Evolutionary conservation across 768 basidiomycete species (phyloP), one percentile per base, ranked within the genome.

Genomic region (Mycena epipterygia): DNA sequence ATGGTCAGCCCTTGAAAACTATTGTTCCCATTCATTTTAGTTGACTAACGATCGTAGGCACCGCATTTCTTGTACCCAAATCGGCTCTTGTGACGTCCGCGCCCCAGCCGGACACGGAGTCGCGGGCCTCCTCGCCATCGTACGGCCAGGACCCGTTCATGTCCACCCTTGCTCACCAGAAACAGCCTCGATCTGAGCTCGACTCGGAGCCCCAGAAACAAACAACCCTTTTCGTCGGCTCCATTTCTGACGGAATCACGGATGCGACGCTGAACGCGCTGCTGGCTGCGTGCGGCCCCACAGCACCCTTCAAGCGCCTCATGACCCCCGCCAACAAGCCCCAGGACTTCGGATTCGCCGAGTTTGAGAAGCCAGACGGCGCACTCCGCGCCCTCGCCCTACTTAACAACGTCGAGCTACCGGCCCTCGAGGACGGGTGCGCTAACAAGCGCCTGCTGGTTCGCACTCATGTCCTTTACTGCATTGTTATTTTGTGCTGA

Each of bases 321-420:
- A 94, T 95, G 52, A 97, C 96, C 2, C 95, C 96, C 29, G 91
- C 94, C 21, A 95, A 97, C 76, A 95, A 97, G 80, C 94, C 97
- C 8, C 95, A 97, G 84, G 96, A 95, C 3, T 99, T 99, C 77
- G 98, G 97, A 13, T 99, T 99, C 81, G 97, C 95, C 56, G 95
- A 97, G 79, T 99, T 89, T 78, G 94, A 97, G 78, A 97, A 97
- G 63, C 95, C 97, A 19, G 94, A 97, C 78, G 91, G 93, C 69
- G 96, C 98, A 5, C 81, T 97, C 70, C 87, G 97, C 70, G 95
- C 87, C 5, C 66, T 87, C 48, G 74, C 91, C 48, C 73, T 88
- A n/a, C 75, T 88, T 67, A 87, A 88, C 68, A 82, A 82, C 32
- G 81, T 88, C 25, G 87, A 88, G 71, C 72, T 88, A 21, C 87